phyloP scores from a whole-genome alignment of 208 protist species.

The Trichomonas tenax region DNA sequence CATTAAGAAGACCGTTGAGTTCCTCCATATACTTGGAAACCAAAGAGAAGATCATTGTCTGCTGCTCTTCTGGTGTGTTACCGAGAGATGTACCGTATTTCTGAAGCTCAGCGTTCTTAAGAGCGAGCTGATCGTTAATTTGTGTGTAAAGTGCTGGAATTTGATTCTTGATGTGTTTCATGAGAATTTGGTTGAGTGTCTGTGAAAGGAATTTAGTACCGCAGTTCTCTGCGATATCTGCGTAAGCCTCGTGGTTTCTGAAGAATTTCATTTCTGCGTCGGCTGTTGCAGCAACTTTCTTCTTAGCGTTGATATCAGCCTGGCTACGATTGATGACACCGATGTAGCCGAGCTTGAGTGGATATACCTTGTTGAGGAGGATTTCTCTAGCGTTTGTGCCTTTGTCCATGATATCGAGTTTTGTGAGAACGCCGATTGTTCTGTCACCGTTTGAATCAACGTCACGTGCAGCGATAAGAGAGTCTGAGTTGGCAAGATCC shows the following conservation, averaged over 20 bases:
- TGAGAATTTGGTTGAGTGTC: constrained; percentile 54
- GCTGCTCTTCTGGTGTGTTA: neutral
- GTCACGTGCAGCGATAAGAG: constrained; percentile 78
- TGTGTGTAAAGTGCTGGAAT: constrained; percentile 66
- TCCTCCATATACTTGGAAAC: neutral
- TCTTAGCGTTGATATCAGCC: constrained; percentile 73
- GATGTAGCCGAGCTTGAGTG: constrained; percentile 82
- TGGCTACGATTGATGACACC: constrained; percentile 92
- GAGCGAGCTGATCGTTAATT: constrained; percentile 25
- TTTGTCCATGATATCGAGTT: constrained; percentile 18
- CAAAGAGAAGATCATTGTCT: neutral
- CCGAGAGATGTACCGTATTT: neutral
- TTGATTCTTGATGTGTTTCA: constrained; percentile 75
- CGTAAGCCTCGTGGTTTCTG: constrained; percentile 64
- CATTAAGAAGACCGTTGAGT: neutral
- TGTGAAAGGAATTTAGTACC: constrained; percentile 35
- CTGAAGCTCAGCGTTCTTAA: constrained; percentile 24
- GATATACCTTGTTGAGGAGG: constrained; percentile 72
- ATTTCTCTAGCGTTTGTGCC: constrained; percentile 91
- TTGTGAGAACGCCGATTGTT: constrained; percentile 19
- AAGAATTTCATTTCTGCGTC: constrained; percentile 59
- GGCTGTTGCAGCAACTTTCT: constrained; percentile 62
- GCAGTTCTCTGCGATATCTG: constrained; percentile 28
- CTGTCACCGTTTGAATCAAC: constrained; percentile 26
- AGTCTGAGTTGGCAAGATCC: constrained; percentile 95